Evolutionary conservation across 2,329 filamentous ascomycete genomes (phyloP).

Genomic region (Tolypocladium endophyticum): DNA sequence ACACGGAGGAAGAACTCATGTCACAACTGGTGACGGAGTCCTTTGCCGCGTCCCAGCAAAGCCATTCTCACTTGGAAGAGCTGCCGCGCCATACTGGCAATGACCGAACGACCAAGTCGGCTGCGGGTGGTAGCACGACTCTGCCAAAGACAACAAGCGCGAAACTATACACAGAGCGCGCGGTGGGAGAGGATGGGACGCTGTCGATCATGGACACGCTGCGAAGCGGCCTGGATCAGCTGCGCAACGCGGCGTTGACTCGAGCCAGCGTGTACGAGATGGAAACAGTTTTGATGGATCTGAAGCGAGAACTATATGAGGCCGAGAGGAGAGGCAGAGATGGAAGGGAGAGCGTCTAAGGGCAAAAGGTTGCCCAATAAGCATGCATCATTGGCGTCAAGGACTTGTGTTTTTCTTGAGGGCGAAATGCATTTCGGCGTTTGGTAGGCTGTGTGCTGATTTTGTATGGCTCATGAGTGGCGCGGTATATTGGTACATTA

Average conservation of each 20-base stretch:
- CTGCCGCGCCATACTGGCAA: neutral
- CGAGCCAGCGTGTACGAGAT: conserved; percentile 57
- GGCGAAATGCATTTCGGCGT: neutral
- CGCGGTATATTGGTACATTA: neutral
- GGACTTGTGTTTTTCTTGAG: neutral
- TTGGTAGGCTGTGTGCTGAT: neutral
- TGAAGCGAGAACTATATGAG: conserved; percentile 62
- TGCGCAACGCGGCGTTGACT: conserved; percentile 50
- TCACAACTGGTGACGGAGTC: conserved; percentile 31
- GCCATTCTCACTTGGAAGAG: conserved; percentile 12
- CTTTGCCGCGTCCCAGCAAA: conserved; percentile 24
- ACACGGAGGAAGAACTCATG: conserved; percentile 30
- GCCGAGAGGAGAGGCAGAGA: conserved; percentile 49
- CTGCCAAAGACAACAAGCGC: conserved; percentile 1
- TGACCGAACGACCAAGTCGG: neutral
- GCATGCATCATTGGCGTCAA: neutral
- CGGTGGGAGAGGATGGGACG: conserved; percentile 6
- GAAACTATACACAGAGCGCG: conserved; percentile 2
- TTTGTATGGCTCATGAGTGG: neutral
- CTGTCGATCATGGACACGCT: conserved; percentile 20
- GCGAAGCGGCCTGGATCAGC: conserved; percentile 37
- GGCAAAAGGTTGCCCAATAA: neutral
- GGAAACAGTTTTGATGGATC: conserved; percentile 71
- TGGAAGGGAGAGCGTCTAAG: neutral
- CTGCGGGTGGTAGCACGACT: neutral